These are phyloP conservation scores for Hypoxylon rubiginosum DNA, from an alignment of 2,329 filamentous ascomycete species.

Conservation along the genomic window DNA sequence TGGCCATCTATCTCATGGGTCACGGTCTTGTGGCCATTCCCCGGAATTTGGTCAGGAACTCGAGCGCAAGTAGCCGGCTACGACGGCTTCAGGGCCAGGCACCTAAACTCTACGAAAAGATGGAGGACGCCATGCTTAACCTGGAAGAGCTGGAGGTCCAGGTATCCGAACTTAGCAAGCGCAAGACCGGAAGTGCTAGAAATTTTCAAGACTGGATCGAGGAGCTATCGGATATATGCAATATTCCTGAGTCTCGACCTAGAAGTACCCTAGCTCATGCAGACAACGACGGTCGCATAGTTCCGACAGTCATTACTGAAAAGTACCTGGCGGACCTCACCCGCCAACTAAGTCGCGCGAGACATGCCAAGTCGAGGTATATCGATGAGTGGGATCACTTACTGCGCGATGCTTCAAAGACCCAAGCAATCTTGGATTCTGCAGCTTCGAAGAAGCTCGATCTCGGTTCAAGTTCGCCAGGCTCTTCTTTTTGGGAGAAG, in stretches of 20 bases:
- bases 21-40: constrained; percentile 95
- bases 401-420: constrained; percentile 78
- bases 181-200: constrained; percentile 82
- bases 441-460: constrained; percentile 83
- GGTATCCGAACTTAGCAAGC: constrained; percentile 80
- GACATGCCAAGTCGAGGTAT: constrained; percentile 86
- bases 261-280: constrained; percentile 58
- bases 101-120: constrained; percentile 85
- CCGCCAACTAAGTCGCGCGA: constrained; percentile 82
- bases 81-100: constrained; percentile 83
- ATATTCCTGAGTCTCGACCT: constrained; percentile 72
- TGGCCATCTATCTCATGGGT: constrained; percentile 98
- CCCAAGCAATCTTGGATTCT: constrained; percentile 87
- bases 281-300: constrained; percentile 59
- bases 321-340: constrained; percentile 93
- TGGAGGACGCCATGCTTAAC: constrained; percentile 85
- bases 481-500: constrained; percentile 67
- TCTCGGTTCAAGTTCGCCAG: constrained; percentile 72
- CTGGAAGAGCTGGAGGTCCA: constrained; percentile 86
- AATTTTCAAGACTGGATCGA: constrained; percentile 96
- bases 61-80: constrained; percentile 80
- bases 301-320: constrained; percentile 90
- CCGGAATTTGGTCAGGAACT: constrained; percentile 81
- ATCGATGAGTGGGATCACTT: constrained; percentile 87
- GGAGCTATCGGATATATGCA: constrained; percentile 84